phyloP scores from a whole-genome alignment of 306 rosid species.

The Inga oerstediana region DNA sequence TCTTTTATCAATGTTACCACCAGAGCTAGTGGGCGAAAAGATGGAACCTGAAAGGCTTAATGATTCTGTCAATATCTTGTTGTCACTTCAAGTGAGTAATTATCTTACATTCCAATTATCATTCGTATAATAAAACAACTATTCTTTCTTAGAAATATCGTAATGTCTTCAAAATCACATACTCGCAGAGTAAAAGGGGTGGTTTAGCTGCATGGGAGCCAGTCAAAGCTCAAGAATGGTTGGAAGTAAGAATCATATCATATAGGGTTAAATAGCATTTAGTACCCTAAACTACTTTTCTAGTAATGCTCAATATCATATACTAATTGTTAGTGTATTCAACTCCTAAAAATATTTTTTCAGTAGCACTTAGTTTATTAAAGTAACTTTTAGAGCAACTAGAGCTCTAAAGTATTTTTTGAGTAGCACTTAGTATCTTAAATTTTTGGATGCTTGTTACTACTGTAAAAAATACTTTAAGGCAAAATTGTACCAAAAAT shows the following conservation, averaged over 20 bases:
- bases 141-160: not conserved
- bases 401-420: too few relatives aligned
- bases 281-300: too few relatives aligned
- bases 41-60: conserved; percentile 56
- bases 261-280: not conserved
- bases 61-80: conserved; percentile 66
- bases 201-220: conserved; percentile 85
- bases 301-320: too few relatives aligned
- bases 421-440: too few relatives aligned
- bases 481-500: too few relatives aligned
- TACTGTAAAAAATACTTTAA: too few relatives aligned
- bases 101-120: not conserved
- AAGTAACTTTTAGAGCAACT: too few relatives aligned
- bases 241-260: conserved; percentile 52
- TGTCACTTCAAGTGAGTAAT: conserved; percentile 63
- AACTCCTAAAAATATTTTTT: too few relatives aligned
- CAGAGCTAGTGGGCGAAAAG: conserved; percentile 70
- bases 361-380: too few relatives aligned
- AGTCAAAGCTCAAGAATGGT: conserved; percentile 61
- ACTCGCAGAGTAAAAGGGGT: conserved; percentile 67
- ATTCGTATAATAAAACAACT: not conserved
- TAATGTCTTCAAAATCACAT: not conserved
- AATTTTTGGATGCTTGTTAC: too few relatives aligned
- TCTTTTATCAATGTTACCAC: conserved; percentile 55
- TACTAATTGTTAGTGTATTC: too few relatives aligned